Evolutionary conservation across 208 protist genomes (phyloP).

Genomic region (Acanthamoeba royreba): DNA sequence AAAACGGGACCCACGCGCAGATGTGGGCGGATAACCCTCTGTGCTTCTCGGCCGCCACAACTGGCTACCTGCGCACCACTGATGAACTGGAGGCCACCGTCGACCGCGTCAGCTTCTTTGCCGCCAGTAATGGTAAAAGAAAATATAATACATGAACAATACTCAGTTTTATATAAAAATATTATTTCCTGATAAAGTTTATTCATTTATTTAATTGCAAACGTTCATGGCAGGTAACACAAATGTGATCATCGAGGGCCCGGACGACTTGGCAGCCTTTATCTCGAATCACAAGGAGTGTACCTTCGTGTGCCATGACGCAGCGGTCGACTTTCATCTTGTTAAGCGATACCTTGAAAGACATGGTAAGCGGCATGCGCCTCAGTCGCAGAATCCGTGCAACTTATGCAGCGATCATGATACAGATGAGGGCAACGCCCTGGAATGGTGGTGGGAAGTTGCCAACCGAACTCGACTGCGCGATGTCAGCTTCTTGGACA

Average conservation of each 20-base stretch:
- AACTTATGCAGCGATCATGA: too few species aligned
- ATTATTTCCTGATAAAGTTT: too few species aligned
- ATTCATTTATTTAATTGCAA: too few species aligned
- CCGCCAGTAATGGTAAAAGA: background rate
- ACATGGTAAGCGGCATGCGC: too few species aligned
- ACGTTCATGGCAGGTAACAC: background rate
- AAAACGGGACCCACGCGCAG: background rate
- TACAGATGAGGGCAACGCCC: background rate
- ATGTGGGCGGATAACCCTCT: background rate
- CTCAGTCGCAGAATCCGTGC: too few species aligned
- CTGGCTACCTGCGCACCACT: background rate
- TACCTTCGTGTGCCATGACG: background rate
- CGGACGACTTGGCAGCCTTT: background rate
- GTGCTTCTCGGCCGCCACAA: background rate
- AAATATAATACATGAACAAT: too few species aligned
- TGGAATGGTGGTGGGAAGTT: background rate
- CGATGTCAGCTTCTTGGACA: background rate
- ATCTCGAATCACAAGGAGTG: background rate
- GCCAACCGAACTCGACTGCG: background rate
- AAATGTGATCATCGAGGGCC: background rate
- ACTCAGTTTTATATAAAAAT: too few species aligned
- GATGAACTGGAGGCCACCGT: background rate
- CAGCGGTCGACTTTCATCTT: background rate
- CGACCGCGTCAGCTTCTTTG: background rate
- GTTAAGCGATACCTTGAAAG: background rate